phyloP scores from a whole-genome alignment of 2,329 filamentous ascomycete genomes.

The Didymella glomerata region DNA sequence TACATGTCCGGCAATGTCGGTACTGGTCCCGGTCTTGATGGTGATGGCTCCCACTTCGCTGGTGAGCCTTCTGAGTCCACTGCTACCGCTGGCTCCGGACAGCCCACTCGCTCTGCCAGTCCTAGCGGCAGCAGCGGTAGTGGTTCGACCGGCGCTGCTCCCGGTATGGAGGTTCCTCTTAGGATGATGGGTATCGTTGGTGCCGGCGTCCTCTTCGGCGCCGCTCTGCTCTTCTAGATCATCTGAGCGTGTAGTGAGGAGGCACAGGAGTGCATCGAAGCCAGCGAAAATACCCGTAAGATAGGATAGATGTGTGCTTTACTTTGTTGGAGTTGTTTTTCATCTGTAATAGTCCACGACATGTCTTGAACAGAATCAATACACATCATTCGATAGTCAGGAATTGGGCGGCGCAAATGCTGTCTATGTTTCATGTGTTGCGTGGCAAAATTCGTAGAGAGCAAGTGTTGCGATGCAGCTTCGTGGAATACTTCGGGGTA shows the following conservation, averaged over 20 bases:
- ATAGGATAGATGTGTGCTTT: slow-evolving; percentile 16
- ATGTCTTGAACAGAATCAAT: neutral
- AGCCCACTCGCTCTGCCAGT: slow-evolving; percentile 36
- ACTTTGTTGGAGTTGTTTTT: slow-evolving; percentile 15
- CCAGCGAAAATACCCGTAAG: slow-evolving; percentile 17
- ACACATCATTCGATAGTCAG: slow-evolving; percentile 5
- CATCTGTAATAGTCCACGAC: neutral
- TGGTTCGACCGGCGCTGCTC: slow-evolving; percentile 31
- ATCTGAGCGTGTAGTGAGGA: neutral
- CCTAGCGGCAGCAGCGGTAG: slow-evolving; percentile 18
- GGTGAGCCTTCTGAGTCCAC: slow-evolving; percentile 41
- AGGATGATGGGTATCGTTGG: slow-evolving; percentile 42
- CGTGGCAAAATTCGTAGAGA: too few relatives aligned
- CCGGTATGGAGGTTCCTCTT: slow-evolving; percentile 38
- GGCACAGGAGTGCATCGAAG: neutral
- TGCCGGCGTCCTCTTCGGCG: slow-evolving; percentile 45
- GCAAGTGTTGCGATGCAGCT: too few relatives aligned
- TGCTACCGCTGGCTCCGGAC: slow-evolving; percentile 42
- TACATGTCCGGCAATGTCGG: slow-evolving; percentile 68
- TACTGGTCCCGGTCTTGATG: slow-evolving; percentile 63
- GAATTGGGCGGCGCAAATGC: slow-evolving; percentile 15
- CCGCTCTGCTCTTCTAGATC: slow-evolving; percentile 42
- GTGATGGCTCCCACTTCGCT: slow-evolving; percentile 53
- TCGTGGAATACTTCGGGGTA: neutral
- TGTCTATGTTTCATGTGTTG: neutral